A percentile compares a stretch with the other conserved stretches of the same genome.
phyloP scores from a whole-genome alignment of 2,329 filamentous ascomycete genomes.

The Cladosporium phlei region DNA sequence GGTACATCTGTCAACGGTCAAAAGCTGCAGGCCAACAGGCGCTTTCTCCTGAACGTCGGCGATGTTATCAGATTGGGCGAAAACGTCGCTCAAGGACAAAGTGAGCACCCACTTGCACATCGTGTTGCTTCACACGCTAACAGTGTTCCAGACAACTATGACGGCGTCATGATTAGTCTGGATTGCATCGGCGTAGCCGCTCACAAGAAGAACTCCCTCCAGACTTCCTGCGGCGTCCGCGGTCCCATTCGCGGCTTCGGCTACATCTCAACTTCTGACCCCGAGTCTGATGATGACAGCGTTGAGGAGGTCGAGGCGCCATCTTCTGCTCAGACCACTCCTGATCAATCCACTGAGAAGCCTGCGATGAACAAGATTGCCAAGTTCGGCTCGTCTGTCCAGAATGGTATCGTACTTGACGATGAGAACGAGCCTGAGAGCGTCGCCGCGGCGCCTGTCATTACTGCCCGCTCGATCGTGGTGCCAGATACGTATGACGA shows the following conservation, averaged over 20 bases:
- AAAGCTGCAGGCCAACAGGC: slow-evolving; percentile 18
- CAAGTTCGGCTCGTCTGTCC: neutral
- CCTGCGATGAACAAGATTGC: neutral
- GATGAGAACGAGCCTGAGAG: slow-evolving; percentile 19
- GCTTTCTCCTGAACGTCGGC: slow-evolving; percentile 20
- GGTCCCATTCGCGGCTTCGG: no score
- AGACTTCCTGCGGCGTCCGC: no score
- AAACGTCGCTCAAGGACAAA: slow-evolving; percentile 23
- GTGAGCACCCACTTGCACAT: slow-evolving; percentile 18
- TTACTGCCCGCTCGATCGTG: neutral
- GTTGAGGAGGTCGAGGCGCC: slow-evolving; percentile 1
- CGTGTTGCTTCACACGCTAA: slow-evolving; percentile 5
- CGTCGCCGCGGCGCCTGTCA: neutral
- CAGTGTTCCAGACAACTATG: slow-evolving; percentile 21
- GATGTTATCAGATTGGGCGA: slow-evolving; percentile 32
- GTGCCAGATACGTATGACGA: slow-evolving; percentile 16
- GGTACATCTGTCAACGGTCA: slow-evolving; percentile 33
- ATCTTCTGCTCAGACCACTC: slow-evolving; percentile 28
- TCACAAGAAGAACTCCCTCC: neutral
- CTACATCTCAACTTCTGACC: slow-evolving; percentile 22
- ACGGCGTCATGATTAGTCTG: slow-evolving; percentile 25
- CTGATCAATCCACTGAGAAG: slow-evolving; percentile 18
- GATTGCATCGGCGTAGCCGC: slow-evolving; percentile 14
- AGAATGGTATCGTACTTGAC: slow-evolving; percentile 17
- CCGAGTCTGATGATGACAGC: slow-evolving; percentile 22